Base-by-base conservation (phyloP, 2,329 filamentous ascomycete genomes). In the Nemania sp. region DNA sequence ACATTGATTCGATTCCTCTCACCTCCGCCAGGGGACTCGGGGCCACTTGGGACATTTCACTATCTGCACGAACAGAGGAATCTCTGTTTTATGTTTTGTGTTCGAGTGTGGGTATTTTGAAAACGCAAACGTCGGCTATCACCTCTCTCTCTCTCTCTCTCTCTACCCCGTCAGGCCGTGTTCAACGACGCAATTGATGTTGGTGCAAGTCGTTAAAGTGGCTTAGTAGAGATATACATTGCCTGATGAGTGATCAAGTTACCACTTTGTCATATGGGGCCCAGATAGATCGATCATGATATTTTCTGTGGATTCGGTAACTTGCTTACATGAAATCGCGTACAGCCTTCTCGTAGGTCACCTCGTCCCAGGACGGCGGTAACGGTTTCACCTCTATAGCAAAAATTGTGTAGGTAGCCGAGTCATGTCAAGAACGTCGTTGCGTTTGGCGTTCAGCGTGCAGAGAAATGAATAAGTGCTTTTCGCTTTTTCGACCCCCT, bases 371-470 rank as follows among this genome's bases (percentile, higher is more conserved):
- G 72, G 43, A 71, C 56, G 53, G 66, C 63, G 75, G 75, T 75
- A 76, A 73, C 69, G 70, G 73, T 74, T 73, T 67, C 73, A 77
- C 72, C 62, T 59, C 59, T 61, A 72, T 65, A 60, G 72, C 71
- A 69, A 71, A n/a, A 63, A 67, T 73, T 67, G 75, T 66, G 69
- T 69, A 73, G 58, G 55, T 66, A 72, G 59, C 69, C 70, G 70
- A 73, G 60, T 64, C 71, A 66, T 73, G 69, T 67, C 58, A 69
- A 66, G 68, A 72, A 70, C 65, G 67, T 65, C 64, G 67, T 70
- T 71, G 64, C 65, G 68, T 70, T 70, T 70, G 68, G 68, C 62
- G 62, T 54, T 66, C 49, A 29, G 45, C 52, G 38, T 62, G 60
- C 67, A 67, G 60, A 49, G 55, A 51, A 43, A 54, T 47, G 38